Conservation (phyloP, 2,329 filamentous ascomycete species). For the Ophiostoma ips region DNA sequence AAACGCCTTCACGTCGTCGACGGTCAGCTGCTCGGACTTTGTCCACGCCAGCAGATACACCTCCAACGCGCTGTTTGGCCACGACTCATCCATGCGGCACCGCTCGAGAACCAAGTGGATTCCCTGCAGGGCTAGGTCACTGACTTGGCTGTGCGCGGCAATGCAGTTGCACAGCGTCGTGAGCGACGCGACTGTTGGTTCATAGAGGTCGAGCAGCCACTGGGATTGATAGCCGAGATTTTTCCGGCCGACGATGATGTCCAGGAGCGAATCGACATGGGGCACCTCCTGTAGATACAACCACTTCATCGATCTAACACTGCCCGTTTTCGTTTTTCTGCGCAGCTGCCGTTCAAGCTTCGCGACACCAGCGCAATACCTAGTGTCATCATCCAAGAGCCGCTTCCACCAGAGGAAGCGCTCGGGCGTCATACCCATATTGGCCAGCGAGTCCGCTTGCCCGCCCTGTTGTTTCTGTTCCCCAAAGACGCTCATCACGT, state of each 20-base stretch:
- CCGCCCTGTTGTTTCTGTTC: background rate
- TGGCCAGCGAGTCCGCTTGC: background rate
- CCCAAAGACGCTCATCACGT: constrained; percentile 10
- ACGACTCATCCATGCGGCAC: constrained; percentile 4
- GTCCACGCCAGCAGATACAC: constrained; percentile 13
- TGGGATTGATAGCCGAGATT: constrained; percentile 5
- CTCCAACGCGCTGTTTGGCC: constrained; percentile 9
- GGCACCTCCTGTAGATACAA: constrained; percentile 10
- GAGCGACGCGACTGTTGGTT: constrained; percentile 7
- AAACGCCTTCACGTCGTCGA: constrained; percentile 9
- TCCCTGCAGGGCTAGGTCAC: constrained; percentile 1
- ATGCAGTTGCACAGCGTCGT: constrained; percentile 11
- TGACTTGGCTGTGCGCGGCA: constrained; percentile 2
- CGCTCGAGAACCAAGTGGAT: constrained; percentile 11
- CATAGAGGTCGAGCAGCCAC: constrained; percentile 11
- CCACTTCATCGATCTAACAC: constrained; percentile 7
- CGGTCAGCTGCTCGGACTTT: constrained; percentile 6
- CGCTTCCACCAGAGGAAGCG: constrained; percentile 7
- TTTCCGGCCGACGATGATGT: constrained; percentile 6
- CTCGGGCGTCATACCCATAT: constrained; percentile 9
- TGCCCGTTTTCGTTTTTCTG: background rate
- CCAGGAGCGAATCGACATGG: constrained; percentile 6
- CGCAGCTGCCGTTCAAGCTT: constrained; percentile 6
- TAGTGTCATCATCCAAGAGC: background rate
- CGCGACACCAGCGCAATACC: background rate